Conservation (phyloP, 2,329 filamentous ascomycete species). For the Paecilomyces dactylethromorphus region DNA sequence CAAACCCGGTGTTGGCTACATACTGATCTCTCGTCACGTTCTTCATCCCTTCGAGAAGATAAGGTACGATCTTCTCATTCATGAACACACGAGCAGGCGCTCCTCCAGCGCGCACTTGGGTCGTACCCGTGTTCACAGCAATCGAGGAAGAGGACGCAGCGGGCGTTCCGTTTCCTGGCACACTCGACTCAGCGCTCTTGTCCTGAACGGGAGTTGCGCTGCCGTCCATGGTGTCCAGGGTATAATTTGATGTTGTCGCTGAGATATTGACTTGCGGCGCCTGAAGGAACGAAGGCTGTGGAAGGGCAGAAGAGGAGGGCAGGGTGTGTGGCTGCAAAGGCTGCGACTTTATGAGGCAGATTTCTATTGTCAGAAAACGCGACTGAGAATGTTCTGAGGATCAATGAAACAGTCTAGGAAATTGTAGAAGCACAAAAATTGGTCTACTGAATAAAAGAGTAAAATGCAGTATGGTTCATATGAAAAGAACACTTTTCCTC, state of each 20-base stretch:
- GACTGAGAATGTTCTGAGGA: too few relatives aligned
- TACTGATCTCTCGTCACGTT: constrained; percentile 63
- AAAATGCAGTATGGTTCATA: not conserved
- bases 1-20: constrained; percentile 25
- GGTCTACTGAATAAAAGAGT: not conserved
- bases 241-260: not conserved
- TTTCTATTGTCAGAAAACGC: not conserved
- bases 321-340: not conserved
- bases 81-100: constrained; percentile 65
- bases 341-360: not conserved
- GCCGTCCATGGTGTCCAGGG: not conserved
- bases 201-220: not conserved
- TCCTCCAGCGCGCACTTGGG: constrained; percentile 57
- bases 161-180: not conserved
- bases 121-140: constrained; percentile 5
- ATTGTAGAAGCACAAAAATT: too few relatives aligned
- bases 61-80: constrained; percentile 63
- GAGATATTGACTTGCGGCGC: not conserved
- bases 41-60: constrained; percentile 70
- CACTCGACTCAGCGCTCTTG: not conserved
- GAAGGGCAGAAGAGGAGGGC: not conserved
- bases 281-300: not conserved
- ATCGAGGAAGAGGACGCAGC: not conserved
- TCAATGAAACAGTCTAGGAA: too few relatives aligned
- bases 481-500: not conserved